Conservation (phyloP, 2,329 filamentous ascomycete species). For the Leptodontidium sp. region DNA sequence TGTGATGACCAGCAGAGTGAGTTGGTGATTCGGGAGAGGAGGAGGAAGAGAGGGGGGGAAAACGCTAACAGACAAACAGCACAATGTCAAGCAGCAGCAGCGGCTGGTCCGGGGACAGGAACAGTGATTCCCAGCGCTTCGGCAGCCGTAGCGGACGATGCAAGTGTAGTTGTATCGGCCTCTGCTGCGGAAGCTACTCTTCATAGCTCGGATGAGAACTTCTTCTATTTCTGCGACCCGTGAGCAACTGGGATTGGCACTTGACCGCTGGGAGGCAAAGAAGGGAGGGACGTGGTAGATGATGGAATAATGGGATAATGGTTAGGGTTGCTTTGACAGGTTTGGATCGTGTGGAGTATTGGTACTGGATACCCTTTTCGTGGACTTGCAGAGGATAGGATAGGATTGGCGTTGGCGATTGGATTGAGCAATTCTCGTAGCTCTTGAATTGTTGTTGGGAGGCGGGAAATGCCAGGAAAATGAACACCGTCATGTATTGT, state of each 20-base stretch:
- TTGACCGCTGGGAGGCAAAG: not conserved
- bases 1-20: conserved; percentile 35
- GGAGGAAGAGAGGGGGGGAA: not conserved
- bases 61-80: conserved; percentile 4
- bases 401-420: not conserved
- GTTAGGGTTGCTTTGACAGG: not conserved
- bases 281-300: not conserved
- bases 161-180: not conserved
- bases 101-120: conserved; percentile 2
- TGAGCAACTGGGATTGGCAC: not conserved
- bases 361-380: conserved; percentile 13
- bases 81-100: conserved; percentile 8
- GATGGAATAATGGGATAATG: not conserved
- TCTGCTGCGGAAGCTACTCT: conserved; percentile 23
- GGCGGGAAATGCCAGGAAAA: no score
- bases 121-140: not conserved
- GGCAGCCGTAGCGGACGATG: not conserved
- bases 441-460: conserved; percentile 19
- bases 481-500: no score
- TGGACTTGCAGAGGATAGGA: not conserved
- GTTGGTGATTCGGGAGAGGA: not conserved
- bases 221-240: conserved; percentile 32
- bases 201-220: conserved; percentile 29
- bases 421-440: conserved; percentile 42
- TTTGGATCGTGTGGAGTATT: not conserved